Percentiles rank a stretch among this genome's conserved stretches.
Evolutionary conservation across 148 eudicot genomes (phyloP).

Genomic region (Vaccinium vitisidaea): DNA sequence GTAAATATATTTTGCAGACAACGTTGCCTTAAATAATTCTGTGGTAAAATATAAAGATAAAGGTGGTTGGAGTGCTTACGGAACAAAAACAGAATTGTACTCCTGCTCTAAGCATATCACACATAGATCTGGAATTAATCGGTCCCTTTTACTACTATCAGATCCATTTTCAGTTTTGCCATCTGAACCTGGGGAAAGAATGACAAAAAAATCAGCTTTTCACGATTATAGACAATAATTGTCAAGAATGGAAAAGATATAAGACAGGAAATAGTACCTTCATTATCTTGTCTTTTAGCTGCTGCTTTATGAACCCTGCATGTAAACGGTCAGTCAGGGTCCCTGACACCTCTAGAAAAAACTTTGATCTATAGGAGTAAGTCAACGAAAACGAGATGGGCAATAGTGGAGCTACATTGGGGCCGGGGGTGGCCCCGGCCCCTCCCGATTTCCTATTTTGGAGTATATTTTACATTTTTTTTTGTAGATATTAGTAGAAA

Average conservation of each 20-base stretch:
- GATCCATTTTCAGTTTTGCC: slow-evolving; percentile 58
- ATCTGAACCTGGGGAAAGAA: slow-evolving; percentile 43
- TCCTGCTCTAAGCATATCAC: slow-evolving; percentile 96
- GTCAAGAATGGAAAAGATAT: background rate
- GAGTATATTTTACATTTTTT: no score
- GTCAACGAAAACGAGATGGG: background rate
- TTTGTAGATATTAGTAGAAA: no score
- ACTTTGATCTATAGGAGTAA: background rate
- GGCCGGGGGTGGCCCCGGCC: no score
- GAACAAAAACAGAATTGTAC: slow-evolving; percentile 95
- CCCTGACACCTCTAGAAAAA: background rate
- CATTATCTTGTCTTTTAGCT: slow-evolving; percentile 64
- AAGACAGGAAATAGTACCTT: slow-evolving; percentile 36
- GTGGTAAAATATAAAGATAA: background rate
- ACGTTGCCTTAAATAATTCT: background rate
- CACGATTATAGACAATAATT: background rate
- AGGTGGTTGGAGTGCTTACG: slow-evolving; percentile 50
- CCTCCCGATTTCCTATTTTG: no score
- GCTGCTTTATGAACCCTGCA: slow-evolving; percentile 94
- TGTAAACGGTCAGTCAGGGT: background rate
- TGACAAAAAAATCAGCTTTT: background rate
- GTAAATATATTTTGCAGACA: background rate
- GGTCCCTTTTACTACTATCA: slow-evolving; percentile 59
- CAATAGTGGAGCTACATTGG: no score
- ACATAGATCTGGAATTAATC: slow-evolving; percentile 81